A percentile compares a stretch with the other conserved stretches of the same genome.
Evolutionary conservation across 2,329 filamentous ascomycete species (phyloP).

Genomic region (Cladosporium sp.): DNA sequence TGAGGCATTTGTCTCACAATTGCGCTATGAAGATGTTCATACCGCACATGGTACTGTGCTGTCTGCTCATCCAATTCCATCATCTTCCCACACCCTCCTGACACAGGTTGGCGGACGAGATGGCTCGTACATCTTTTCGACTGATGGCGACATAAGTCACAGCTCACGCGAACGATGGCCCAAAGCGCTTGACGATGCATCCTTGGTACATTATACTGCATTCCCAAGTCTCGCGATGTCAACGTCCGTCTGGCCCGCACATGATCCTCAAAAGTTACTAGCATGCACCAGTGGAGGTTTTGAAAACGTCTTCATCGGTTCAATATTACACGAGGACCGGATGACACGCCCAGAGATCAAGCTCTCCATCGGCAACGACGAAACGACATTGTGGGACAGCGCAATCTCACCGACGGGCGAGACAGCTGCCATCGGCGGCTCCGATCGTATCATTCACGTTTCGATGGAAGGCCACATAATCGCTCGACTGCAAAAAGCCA

Average conservation of each 20-base stretch:
- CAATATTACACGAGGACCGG: neutral
- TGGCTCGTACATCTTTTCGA: neutral
- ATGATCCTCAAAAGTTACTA: constrained; percentile 11
- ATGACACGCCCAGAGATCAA: neutral
- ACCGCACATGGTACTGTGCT: neutral
- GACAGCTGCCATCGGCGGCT: constrained; percentile 12
- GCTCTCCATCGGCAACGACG: constrained; percentile 7
- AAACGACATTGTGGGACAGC: constrained; percentile 15
- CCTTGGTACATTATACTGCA: neutral
- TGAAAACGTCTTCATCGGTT: constrained; percentile 10
- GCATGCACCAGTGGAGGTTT: neutral
- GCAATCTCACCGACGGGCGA: constrained; percentile 6
- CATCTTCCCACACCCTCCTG: neutral
- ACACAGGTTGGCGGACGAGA: neutral
- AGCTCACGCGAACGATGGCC: constrained; percentile 1
- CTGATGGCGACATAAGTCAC: constrained; percentile 1
- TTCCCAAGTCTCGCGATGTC: constrained; percentile 7
- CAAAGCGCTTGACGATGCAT: neutral
- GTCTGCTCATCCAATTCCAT: constrained; percentile 30
- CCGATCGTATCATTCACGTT: constrained; percentile 7
- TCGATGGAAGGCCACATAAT: constrained; percentile 21
- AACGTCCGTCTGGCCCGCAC: constrained; percentile 19
- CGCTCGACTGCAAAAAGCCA: neutral
- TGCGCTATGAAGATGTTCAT: constrained; percentile 15
- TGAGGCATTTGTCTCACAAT: constrained; percentile 30